Evolutionary conservation across 148 eudicot genomes (phyloP).

Genomic region (Spergularia marina): DNA sequence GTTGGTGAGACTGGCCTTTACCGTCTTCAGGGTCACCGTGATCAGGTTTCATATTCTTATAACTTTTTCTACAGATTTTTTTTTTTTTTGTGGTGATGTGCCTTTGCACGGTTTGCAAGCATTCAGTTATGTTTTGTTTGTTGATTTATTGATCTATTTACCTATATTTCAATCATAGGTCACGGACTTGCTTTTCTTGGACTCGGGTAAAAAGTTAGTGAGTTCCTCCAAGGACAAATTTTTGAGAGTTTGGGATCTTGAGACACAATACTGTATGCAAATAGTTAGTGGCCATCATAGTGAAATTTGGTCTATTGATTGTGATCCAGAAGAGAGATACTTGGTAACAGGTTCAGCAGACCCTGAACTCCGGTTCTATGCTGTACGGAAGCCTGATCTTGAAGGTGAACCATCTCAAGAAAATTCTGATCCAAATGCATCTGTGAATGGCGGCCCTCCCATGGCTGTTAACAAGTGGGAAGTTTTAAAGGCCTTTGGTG

Average conservation of each 20-base stretch:
- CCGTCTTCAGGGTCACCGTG: conserved; percentile 94
- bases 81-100: not conserved
- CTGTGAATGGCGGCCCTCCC: conserved; percentile 25
- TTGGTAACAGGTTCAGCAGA: conserved; percentile 90
- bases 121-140: not conserved
- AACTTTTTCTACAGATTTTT: not conserved
- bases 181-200: conserved; percentile 83
- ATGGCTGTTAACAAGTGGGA: conserved; percentile 64
- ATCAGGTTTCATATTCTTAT: conserved; percentile 55
- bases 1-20: conserved; percentile 94
- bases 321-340: conserved; percentile 75
- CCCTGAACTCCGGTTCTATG: conserved; percentile 77
- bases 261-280: conserved; percentile 93
- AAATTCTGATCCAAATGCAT: conserved; percentile 30
- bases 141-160: conserved; percentile 13
- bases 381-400: conserved; percentile 44
- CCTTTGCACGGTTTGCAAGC: not conserved
- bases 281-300: conserved; percentile 92
- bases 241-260: conserved; percentile 96
- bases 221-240: conserved; percentile 98
- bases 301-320: conserved; percentile 92
- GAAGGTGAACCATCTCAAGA: conserved; percentile 33
- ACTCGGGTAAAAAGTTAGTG: conserved; percentile 73
- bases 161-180: conserved; percentile 43
- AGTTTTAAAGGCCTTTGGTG: conserved; percentile 81